Evolutionary conservation across 257 asterid species (phyloP), one percentile per base, ranked within the genome.

Genomic region (Echium plantagineum): DNA sequence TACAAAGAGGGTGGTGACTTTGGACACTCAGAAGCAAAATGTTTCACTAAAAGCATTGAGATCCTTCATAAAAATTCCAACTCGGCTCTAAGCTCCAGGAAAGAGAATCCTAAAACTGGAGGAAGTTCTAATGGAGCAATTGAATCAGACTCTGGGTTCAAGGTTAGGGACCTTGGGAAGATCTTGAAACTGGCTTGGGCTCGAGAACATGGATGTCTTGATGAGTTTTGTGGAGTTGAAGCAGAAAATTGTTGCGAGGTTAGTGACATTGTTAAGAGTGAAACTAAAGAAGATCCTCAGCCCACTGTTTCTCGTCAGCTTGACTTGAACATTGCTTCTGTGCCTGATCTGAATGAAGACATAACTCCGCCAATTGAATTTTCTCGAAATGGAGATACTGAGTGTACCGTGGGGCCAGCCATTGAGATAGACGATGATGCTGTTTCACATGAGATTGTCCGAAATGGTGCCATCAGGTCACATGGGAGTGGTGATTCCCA

Each of bases 11-110:
- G 61, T 38, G 82, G 85, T 60, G 95, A 83, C 74, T 76, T 77
- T 52, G 91, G 94, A 53, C 96, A 83, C 77, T 89, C 96, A 17
- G 95, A 85, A 80, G 81, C 88, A 9, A 85, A 80, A 68, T 83
- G 90, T 77, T 85, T 85, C 71, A 85, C 90, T 19, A 81, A 75
- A 76, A 89, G 90, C 52, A 69, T 78, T 16, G 98, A 90, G 70
- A 66, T 85, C 69, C 58, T 85, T 60, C 81, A 65, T 61, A 83
- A 72, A 68, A 80, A 77, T 72, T 55, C 69, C 32, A 63, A 64
- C 69, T 65, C 76, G n/a, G 60, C 52, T 52, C 73, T 59, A 62
- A 71, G 63, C 67, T 69, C 74, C 24, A 73, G 65, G 65, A 84
- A 75, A 71, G 85, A 71, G 61, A 81, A 64, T 65, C 72, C 78